Conservation (phyloP, 1,139 yeast genomes). For the Protomyces pachydermus region DNA sequence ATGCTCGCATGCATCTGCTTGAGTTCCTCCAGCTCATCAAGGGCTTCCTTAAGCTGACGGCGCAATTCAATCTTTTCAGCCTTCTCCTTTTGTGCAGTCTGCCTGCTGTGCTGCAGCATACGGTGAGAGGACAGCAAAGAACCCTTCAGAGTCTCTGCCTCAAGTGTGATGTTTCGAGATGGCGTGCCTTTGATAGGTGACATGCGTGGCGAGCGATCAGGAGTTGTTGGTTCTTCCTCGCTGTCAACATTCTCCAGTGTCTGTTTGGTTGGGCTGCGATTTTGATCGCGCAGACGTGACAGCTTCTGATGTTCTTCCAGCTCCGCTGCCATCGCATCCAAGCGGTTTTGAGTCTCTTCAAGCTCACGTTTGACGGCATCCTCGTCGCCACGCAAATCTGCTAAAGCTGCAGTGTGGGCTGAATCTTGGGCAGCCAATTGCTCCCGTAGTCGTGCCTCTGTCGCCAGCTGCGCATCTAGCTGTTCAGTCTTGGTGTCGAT, state of each 20-base stretch:
- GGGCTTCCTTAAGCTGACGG: conserved; percentile 35
- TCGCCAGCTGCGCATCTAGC: background rate
- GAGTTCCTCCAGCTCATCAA: conserved; percentile 33
- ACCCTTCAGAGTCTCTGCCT: conserved; percentile 62
- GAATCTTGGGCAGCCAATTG: background rate
- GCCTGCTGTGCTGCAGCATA: conserved; percentile 36
- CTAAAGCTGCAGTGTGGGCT: background rate
- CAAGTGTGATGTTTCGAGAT: conserved; percentile 52
- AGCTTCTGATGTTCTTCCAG: conserved; percentile 5
- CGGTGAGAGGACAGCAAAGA: conserved; percentile 58
- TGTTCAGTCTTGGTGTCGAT: conserved; percentile 7
- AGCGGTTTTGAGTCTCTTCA: background rate
- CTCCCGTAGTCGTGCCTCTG: background rate
- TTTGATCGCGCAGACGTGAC: background rate
- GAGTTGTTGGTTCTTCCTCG: conserved; percentile 31
- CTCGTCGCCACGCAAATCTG: conserved; percentile 3
- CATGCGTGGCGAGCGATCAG: conserved; percentile 38
- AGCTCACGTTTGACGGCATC: conserved; percentile 8
- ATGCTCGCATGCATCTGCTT: conserved; percentile 9
- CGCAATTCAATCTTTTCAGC: conserved; percentile 40
- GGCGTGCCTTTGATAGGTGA: conserved; percentile 48
- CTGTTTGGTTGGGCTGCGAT: conserved; percentile 21
- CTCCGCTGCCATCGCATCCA: conserved; percentile 8
- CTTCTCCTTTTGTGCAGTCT: conserved; percentile 38
- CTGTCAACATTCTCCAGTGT: conserved; percentile 30